These are phyloP conservation scores for Tetradesmus lagerheimii DNA, from an alignment of 139 green algal species.

Conservation along the genomic window DNA sequence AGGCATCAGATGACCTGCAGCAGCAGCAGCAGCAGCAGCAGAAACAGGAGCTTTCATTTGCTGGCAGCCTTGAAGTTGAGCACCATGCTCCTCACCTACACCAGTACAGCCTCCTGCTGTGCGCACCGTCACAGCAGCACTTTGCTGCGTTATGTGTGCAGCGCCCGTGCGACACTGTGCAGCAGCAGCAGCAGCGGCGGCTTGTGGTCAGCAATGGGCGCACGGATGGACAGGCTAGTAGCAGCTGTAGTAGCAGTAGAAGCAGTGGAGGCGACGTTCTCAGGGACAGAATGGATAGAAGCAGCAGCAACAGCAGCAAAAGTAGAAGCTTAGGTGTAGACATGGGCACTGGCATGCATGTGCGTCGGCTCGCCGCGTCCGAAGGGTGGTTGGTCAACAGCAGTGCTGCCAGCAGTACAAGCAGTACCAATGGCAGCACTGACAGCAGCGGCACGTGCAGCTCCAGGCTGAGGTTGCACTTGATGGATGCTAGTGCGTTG, in stretches of 20 bases:
- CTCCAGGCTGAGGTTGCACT: neutral
- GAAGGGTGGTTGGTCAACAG: neutral
- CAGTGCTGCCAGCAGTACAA: neutral
- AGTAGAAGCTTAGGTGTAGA: neutral
- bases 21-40: conserved; percentile 36
- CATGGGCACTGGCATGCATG: neutral
- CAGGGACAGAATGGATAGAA: neutral
- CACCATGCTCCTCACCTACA: neutral
- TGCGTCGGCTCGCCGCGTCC: neutral
- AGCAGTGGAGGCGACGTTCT: neutral
- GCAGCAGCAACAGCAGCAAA: neutral
- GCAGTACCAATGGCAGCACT: neutral
- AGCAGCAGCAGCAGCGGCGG: neutral
- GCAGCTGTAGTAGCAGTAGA: neutral
- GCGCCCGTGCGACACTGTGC: neutral
- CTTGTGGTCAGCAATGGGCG: neutral
- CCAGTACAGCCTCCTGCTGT: conserved; percentile 4
- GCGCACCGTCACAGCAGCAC: neutral
- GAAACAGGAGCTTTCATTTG: too few relatives aligned
- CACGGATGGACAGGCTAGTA: neutral
- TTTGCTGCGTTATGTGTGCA: conserved; percentile 4
- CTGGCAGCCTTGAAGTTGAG: neutral
- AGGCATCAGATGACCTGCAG: neutral
- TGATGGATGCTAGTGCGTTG: neutral
- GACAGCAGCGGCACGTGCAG: neutral